These are phyloP conservation scores for Penicillium hordei DNA, from an alignment of 2,329 filamentous ascomycete species.

Conservation along the genomic window DNA sequence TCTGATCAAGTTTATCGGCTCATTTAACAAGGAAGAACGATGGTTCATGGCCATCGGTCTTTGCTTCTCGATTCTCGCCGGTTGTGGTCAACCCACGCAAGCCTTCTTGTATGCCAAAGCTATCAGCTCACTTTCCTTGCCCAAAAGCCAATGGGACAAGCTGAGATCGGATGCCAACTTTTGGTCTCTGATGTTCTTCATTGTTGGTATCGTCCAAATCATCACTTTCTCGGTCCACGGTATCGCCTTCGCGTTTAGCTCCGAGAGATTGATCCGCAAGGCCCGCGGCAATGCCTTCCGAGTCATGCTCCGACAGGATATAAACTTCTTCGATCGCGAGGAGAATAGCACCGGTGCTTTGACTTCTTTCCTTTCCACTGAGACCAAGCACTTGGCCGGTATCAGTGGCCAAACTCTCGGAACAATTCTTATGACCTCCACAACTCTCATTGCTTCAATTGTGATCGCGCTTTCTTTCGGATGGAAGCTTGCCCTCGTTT, in stretches of 20 bases:
- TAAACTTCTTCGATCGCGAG: conserved; percentile 84
- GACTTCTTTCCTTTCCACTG: conserved; percentile 83
- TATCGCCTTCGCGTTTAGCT: conserved; percentile 75
- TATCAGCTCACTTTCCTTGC: conserved; percentile 69
- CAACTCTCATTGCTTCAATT: conserved; percentile 75
- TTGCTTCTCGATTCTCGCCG: conserved; percentile 71
- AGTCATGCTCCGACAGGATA: conserved; percentile 86
- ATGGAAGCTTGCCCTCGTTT: conserved; percentile 86
- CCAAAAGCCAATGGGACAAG: conserved; percentile 51
- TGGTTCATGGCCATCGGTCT: conserved; percentile 71
- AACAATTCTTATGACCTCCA: conserved; percentile 75
- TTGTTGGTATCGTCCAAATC: conserved; percentile 74
- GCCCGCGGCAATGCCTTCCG: conserved; percentile 82
- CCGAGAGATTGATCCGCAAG: conserved; percentile 79
- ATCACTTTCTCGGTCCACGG: conserved; percentile 69
- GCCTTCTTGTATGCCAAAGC: conserved; percentile 87
- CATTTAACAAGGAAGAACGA: conserved; percentile 75
- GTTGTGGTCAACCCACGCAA: conserved; percentile 74
- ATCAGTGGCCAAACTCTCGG: conserved; percentile 85
- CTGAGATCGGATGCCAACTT: conserved; percentile 74
- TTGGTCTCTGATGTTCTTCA: conserved; percentile 85
- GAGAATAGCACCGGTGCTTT: conserved; percentile 87
- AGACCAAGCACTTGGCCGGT: conserved; percentile 84
- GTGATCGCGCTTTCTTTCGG: conserved; percentile 70
- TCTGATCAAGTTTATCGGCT: conserved; percentile 73